Evolutionary conservation across 163 green algal genomes (phyloP), one percentile per base, ranked within the genome.

Genomic region (Chlamydomonas reinhardtii): DNA sequence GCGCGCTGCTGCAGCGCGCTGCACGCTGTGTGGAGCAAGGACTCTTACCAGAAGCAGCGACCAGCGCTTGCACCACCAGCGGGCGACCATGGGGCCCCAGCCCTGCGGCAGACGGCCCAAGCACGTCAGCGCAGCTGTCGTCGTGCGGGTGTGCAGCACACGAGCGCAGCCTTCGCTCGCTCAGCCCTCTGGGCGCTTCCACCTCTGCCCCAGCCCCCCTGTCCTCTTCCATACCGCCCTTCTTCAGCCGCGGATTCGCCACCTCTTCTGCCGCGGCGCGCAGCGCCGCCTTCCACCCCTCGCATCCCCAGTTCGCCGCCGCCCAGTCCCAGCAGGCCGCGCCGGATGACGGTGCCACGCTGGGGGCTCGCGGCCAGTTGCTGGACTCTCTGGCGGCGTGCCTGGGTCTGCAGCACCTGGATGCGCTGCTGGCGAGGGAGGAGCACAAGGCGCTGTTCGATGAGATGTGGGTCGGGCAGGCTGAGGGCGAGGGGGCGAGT

Each of bases 341-440:
- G 12, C 48, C 48, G 48, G 48, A 2, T 14, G 48, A 56, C 14
- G 12, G 12, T 14, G 48, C 48, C 11, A 56, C 48, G 11, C 11
- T 85, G 54, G 17, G 29, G 6, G 68, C 6, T 2, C 68, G 79
- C 4, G 32, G 24, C 12, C 79, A 77, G 52, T 27, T 85, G 24
- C 6, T 31, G 1, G 75, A 74, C 29, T 37, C 65, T 22, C 61
- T 89, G 68, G 22, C 35, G 0, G n/a, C 27, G 27, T 77, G 70
- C 19, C 68, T 84, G 54, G 52, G 27, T 2, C 29, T 89, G 74
- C 74, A 84, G 75, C 84, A 89, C 54, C 54, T 89, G 75, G 64
- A 84, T 27, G 68, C 62, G 34, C n/a, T 89, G 68, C 84, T 89
- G 84, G 54, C 66, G 32, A 1, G 35, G 16, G 64, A 39, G 31